Base-by-base conservation (phyloP, 1,139 yeast genomes). In the Pichiaceae sp. region DNA sequence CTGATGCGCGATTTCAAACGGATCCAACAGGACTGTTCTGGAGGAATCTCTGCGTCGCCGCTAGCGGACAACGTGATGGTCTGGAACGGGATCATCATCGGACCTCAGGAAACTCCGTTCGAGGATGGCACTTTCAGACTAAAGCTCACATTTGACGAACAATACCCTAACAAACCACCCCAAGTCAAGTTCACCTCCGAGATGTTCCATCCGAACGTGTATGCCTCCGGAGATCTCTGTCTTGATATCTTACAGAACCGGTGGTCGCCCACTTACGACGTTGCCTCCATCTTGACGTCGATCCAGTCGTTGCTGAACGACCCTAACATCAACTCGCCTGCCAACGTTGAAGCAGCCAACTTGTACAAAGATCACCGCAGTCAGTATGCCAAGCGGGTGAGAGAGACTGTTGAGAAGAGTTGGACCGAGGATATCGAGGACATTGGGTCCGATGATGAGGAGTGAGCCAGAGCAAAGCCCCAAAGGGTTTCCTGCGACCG, bases 211-310 rank as follows among this genome's bases (percentile, higher is more conserved):
- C 99, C 98, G 6, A 91, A 91, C 56, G 97, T 91, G 6, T 91
- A 91, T 56, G 95, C 95, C 17, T 74, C 80, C 33, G 98, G 99
- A 25, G 98, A 91, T 54, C 75, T 91, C 46, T 91, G 99, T 64
- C 72, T 91, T 46, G 99, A 93, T 62, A 91, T 91, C 48, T 68
- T 91, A 47, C 98, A 91, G 56, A 93, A 91, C 63, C 71, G 97
- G 55, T 91, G 99, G 99, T 83, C 95, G 17, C 99, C 99, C 14
- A 93, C 98, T 0, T 93, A 91, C 56, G 98, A 93, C 55, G 99
- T 91, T 30, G 89, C 96, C n/a, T 87, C 96, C 21, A 91, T 91
- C 39, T 67, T 91, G 49, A 91, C 98, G 1, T 84, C 96, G 29
- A 73, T 82, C 40, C 93, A 81, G 57, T 79, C 93, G 43, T 70